Conservation (phyloP, 1,139 yeast genomes). For the Pichia sp. region DNA sequence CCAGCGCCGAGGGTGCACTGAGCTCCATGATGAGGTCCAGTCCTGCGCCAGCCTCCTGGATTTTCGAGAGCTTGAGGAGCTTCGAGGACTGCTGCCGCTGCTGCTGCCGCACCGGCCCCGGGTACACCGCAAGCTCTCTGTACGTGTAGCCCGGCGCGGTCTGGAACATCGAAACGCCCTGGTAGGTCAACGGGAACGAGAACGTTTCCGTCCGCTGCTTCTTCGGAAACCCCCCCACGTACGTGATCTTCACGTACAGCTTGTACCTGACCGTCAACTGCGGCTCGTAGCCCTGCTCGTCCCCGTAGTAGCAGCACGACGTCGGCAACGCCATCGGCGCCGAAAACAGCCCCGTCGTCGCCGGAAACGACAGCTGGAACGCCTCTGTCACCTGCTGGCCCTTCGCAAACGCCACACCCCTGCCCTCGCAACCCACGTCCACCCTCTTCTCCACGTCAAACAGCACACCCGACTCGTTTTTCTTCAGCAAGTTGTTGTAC, state of each 20-base stretch:
- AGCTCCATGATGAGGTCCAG: not conserved
- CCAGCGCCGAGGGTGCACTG: not conserved
- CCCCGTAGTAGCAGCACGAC: conserved; percentile 5
- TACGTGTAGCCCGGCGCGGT: not conserved
- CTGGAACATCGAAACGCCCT: not conserved
- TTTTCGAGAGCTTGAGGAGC: not conserved
- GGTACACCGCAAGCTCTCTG: not conserved
- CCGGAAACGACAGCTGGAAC: conserved; percentile 3
- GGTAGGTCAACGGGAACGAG: conserved; percentile 5
- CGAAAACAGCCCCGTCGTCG: not conserved
- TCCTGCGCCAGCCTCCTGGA: not conserved
- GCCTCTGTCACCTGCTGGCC: not conserved
- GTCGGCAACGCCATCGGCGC: not conserved
- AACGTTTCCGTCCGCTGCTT: not conserved
- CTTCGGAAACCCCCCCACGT: not conserved
- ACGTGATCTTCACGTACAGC: conserved; percentile 1
- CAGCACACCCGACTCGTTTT: not conserved
- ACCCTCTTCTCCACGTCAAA: not conserved
- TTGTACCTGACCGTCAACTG: conserved; percentile 1
- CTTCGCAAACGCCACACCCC: not conserved
- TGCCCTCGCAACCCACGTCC: not conserved
- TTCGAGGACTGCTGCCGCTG: not conserved
- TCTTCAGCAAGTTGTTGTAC: conserved; percentile 3
- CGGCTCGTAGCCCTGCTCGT: conserved; percentile 2
- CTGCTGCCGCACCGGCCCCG: not conserved